Base-by-base conservation (phyloP, 805 yeast genomes). In the Kazachstania kunashirensis region DNA sequence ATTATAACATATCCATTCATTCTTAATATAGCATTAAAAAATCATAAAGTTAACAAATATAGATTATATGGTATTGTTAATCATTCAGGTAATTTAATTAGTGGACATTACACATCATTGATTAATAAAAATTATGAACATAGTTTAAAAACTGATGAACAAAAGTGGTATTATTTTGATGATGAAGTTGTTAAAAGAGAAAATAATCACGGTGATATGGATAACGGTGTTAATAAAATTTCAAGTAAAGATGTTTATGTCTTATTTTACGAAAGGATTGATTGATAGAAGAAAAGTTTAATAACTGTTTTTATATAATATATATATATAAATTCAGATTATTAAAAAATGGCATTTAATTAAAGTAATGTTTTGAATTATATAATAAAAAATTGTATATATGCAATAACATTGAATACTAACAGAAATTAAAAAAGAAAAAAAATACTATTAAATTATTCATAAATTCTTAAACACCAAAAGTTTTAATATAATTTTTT, bases 51-150 rank as follows among this genome's bases (percentile, higher is more conserved):
- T 26, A 59, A 45, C 16, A 65, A 58, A 20, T 82, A 80, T 51
- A 70, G 65, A 42, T 57, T 82, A 25, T 67, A 67, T 38, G 83
- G 82, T 1, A 65, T 79, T 42, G 77, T 82, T 4, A 81, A 80
- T 49, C 94, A 82, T 52, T 65, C 68, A 39, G 92, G 94, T 2
- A 71, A 72, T 29, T 61, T 80, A 37, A 71, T 74, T 40, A 75
- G 83, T 34, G 94, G 94, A 0, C 94, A 82, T 55, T 82, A 82
- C 50, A 82, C 88, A 1, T 65, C 85, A 0, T 57, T 79, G 31
- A 77, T 79, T 3, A 72, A 77, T 47, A 77, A 60, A 42, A 57
- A 54, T 29, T 53, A 63, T 31, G 56, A 59, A 6, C 66, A 67
- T 40, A 58, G 53, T 32, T 39, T 63, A 29, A 38, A 46, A 1